Base-by-base conservation (phyloP, 257 asterid species). In the Osmanthus fragrans region DNA sequence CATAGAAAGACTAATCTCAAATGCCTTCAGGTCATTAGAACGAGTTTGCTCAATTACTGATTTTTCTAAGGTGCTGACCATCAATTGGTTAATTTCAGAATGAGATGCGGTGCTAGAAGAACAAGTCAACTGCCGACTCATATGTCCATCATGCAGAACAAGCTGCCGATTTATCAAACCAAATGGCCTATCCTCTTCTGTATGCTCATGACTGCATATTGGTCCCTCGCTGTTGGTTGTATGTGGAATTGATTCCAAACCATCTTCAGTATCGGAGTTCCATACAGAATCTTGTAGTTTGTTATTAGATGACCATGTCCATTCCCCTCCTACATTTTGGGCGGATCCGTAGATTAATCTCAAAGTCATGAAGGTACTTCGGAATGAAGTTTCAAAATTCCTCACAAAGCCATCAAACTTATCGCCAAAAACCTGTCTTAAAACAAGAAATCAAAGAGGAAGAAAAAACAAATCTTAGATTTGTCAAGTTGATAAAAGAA, bases 11-110 rank as follows among this genome's bases (percentile, higher is more conserved):
- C 91, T 85, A 77, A 95, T 93, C 88, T 91, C 89, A 56, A 90
- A 79, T 79, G 86, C 75, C 87, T 93, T 92, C 21, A 95, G 91
- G 77, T 93, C 90, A 84, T 95, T 95, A 4, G 94, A 88, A 69
- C 98, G 95, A 51, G 89, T 83, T 84, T 91, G 96, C 92, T 93
- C 99, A 37, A 87, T 33, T 36, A 95, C 82, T 3, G 98, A 88
- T 83, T 84, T 92, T 83, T 91, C 95, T 3, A 88, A 75, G 21
- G 90, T 84, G 85, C 80, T 83, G 34, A 85, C 77, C 91, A 80
- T 58, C 23, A 89, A 77, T 71, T 65, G 82, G 71, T 76, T 66
- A 60, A 77, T 39, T 5, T 71, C 77, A 56, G 80, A 73, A 79
- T 72, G 54, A 66, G 80, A 81, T 12, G 76, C 63, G 33, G 73